These are phyloP conservation scores for Geosmithia flava DNA, from an alignment of 2,329 filamentous ascomycete genomes.

Conservation along the genomic window DNA sequence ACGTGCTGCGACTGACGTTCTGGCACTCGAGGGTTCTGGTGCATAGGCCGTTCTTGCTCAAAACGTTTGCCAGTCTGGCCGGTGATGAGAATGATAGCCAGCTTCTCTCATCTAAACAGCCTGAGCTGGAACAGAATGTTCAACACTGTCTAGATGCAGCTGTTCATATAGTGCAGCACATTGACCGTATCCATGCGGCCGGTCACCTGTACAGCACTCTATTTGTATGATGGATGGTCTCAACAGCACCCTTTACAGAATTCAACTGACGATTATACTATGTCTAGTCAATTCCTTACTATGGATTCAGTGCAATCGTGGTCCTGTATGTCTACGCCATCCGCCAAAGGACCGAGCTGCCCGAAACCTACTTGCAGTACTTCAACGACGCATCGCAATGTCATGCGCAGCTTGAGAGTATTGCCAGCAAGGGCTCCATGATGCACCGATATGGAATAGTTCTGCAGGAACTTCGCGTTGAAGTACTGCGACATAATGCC, in stretches of 20 bases:
- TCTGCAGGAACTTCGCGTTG: conserved; percentile 19
- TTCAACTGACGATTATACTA: too few relatives aligned
- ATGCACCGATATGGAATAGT: conserved; percentile 27
- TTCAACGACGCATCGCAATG: conserved; percentile 24
- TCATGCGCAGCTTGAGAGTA: conserved; percentile 22
- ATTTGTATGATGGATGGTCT: conserved; percentile 14
- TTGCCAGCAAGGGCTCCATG: conserved; percentile 23
- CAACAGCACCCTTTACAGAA: not conserved
- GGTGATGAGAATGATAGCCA: not conserved
- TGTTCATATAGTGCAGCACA: conserved; percentile 20
- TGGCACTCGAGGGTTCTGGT: conserved; percentile 29
- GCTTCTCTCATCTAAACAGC: too few relatives aligned
- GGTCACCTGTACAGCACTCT: conserved; percentile 25
- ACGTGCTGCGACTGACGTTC: conserved; percentile 26
- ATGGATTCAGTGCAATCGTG: conserved; percentile 29
- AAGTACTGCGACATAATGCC: conserved; percentile 11
- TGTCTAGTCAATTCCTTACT: conserved; percentile 24
- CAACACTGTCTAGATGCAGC: conserved; percentile 23
- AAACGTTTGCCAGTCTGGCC: conserved; percentile 14
- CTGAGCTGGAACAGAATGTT: not conserved
- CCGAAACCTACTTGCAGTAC: conserved; percentile 14
- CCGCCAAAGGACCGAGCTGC: conserved; percentile 16
- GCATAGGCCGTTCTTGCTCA: conserved; percentile 22
- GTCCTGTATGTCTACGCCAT: conserved; percentile 31
- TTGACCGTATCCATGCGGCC: conserved; percentile 22